Percentiles rank a stretch among this genome's conserved stretches.
Conservation (phyloP, 2,329 filamentous ascomycete species). For the Zymoseptoria ardabiliae region DNA sequence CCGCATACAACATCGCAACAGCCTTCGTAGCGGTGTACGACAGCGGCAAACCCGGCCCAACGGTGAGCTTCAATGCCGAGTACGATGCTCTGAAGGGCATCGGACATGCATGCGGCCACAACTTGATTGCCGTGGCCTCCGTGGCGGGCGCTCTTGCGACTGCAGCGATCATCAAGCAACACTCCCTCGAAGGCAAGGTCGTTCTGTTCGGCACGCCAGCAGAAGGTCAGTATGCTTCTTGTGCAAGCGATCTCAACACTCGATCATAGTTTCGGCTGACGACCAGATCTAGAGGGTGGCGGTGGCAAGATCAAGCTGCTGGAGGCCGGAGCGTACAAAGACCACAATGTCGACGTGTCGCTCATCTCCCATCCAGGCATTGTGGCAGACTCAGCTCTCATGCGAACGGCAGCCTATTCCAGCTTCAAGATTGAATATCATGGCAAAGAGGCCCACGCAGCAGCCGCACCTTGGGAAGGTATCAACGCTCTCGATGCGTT, state of each 20-base stretch:
- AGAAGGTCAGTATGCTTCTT: conserved; percentile 30
- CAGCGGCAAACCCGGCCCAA: conserved; percentile 31
- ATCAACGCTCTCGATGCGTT: conserved; percentile 32
- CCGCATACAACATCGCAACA: conserved; percentile 46
- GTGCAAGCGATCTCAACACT: neutral
- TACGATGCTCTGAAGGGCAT: conserved; percentile 35
- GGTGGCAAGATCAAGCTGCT: conserved; percentile 42
- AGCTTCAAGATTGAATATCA: conserved; percentile 46
- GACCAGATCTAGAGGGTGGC: conserved; percentile 16
- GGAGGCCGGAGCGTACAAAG: conserved; percentile 36
- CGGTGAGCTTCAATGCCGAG: conserved; percentile 21
- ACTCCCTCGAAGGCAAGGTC: conserved; percentile 30
- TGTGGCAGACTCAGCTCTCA: conserved; percentile 38
- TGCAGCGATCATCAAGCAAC: conserved; percentile 24
- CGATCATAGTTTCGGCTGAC: neutral
- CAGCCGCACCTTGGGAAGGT: conserved; percentile 24
- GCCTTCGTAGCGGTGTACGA: conserved; percentile 48
- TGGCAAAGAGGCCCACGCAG: conserved; percentile 33
- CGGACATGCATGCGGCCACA: conserved; percentile 42
- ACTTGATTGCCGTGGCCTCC: conserved; percentile 37
- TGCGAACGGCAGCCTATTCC: conserved; percentile 47
- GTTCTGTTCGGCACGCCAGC: conserved; percentile 40
- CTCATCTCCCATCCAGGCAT: conserved; percentile 33
- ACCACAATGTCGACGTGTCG: conserved; percentile 31
- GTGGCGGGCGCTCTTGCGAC: conserved; percentile 35